Conservation (phyloP, 2,329 filamentous ascomycete genomes). For the Zalaria sp. region DNA sequence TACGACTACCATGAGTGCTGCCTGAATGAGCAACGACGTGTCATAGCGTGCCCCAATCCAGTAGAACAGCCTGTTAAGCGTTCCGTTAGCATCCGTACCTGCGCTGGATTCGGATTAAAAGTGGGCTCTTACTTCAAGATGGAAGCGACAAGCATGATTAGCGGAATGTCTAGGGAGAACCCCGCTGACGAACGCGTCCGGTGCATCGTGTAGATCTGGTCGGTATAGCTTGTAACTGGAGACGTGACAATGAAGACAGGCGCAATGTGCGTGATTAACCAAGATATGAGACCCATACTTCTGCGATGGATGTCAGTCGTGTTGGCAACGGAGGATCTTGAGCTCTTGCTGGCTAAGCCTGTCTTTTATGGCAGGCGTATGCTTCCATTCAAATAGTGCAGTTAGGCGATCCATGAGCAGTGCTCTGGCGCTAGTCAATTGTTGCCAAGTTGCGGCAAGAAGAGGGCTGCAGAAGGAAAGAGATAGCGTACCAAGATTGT, state of each 20-base stretch:
- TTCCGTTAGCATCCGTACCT: neutral
- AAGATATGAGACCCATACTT: conserved; percentile 18
- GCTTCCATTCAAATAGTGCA: neutral
- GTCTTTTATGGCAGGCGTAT: too few relatives aligned
- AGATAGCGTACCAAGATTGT: too few relatives aligned
- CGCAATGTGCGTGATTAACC: conserved; percentile 20
- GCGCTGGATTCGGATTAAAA: neutral
- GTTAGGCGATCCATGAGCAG: neutral
- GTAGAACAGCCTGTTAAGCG: conserved; percentile 42
- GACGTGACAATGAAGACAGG: conserved; percentile 40
- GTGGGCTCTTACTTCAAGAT: conserved; percentile 39
- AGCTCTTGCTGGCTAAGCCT: too few relatives aligned
- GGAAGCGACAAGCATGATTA: conserved; percentile 53
- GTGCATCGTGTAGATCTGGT: conserved; percentile 53
- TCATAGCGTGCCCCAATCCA: conserved; percentile 51
- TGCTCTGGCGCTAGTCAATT: neutral
- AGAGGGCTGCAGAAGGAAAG: too few relatives aligned
- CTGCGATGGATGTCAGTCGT: conserved; percentile 6
- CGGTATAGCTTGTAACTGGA: conserved; percentile 50
- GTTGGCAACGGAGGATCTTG: neutral
- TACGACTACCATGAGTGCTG: conserved; percentile 44
- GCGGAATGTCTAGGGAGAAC: conserved; percentile 52
- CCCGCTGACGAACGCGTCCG: conserved; percentile 44
- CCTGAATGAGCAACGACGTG: conserved; percentile 43
- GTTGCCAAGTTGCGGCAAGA: too few relatives aligned